phyloP scores from a whole-genome alignment of 768 basidiomycete species.

The Boletus pseudo-olivaceus region DNA sequence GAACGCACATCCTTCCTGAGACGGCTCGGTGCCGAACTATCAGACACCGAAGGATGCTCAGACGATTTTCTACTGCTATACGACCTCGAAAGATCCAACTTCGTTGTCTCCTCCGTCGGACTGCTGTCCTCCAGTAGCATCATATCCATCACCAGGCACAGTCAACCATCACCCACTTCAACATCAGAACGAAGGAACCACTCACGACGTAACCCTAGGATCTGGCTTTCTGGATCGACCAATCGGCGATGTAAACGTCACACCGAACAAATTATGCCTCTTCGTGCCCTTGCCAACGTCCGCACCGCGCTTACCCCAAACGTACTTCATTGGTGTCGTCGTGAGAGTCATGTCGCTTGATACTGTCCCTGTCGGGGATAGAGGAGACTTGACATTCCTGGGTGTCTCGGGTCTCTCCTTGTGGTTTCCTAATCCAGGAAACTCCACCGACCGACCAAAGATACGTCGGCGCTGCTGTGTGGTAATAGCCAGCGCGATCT shows the following conservation, averaged over 20 bases:
- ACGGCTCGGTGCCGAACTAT: slow-evolving; percentile 29
- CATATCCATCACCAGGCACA: slow-evolving; percentile 12
- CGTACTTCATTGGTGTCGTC: slow-evolving; percentile 32
- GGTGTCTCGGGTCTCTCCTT: slow-evolving; percentile 33
- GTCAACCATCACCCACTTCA: not conserved
- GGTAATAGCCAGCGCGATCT: slow-evolving; percentile 36
- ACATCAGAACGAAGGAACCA: slow-evolving; percentile 8
- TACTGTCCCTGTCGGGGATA: slow-evolving; percentile 19
- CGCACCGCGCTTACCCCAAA: slow-evolving; percentile 47
- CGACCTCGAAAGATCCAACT: slow-evolving; percentile 49
- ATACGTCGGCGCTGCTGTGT: slow-evolving; percentile 47
- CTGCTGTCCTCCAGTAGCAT: slow-evolving; percentile 32
- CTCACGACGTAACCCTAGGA: slow-evolving; percentile 64
- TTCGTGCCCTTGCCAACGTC: slow-evolving; percentile 48
- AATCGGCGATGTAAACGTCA: slow-evolving; percentile 54
- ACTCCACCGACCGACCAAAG: slow-evolving; percentile 56
- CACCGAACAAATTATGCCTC: slow-evolving; percentile 81
- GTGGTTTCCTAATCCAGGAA: slow-evolving; percentile 29
- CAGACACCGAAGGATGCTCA: slow-evolving; percentile 40
- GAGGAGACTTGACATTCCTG: slow-evolving; percentile 23
- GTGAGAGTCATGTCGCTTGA: slow-evolving; percentile 19
- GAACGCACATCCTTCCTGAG: slow-evolving; percentile 23
- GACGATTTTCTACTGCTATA: slow-evolving; percentile 43
- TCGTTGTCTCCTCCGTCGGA: slow-evolving; percentile 40
- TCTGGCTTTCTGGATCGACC: slow-evolving; percentile 76